Percentiles rank a stretch among this genome's conserved stretches.
These are phyloP conservation scores for Nymphaea thermarum DNA, from an alignment of 164 flowering plant genomes.

Conservation along the genomic window DNA sequence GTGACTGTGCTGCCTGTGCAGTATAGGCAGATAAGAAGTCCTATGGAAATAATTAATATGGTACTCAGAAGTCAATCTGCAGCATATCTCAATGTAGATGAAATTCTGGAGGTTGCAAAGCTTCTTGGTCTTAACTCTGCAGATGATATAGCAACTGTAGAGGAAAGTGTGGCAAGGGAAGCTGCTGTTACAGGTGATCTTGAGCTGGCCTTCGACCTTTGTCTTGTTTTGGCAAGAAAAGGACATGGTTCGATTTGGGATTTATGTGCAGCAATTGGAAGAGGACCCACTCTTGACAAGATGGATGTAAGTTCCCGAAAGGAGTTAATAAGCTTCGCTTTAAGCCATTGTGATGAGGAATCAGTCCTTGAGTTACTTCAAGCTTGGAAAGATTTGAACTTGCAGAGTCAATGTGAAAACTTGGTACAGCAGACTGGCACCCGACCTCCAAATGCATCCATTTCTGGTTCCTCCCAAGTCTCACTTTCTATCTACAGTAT, in stretches of 20 bases:
- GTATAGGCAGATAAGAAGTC: conserved; percentile 81
- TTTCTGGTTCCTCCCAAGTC: conserved; percentile 25
- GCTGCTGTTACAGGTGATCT: conserved; percentile 96
- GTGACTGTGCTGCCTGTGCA: conserved; percentile 88
- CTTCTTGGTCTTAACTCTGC: conserved; percentile 83
- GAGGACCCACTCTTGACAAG: conserved; percentile 83
- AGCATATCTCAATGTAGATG: conserved; percentile 86
- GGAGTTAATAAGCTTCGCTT: conserved; percentile 76
- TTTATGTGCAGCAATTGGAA: conserved; percentile 91
- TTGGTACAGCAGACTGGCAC: conserved; percentile 42
- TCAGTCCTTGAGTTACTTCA: conserved; percentile 76
- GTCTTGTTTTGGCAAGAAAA: conserved; percentile 74
- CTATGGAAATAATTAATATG: conserved; percentile 84
- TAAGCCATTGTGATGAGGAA: conserved; percentile 92
- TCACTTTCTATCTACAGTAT: conserved; percentile 19
- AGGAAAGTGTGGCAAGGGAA: conserved; percentile 97
- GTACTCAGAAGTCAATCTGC: conserved; percentile 77
- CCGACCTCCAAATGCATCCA: conserved; percentile 33
- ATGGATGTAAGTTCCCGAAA: conserved; percentile 72
- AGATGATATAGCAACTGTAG: conserved; percentile 69
- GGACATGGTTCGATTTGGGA: conserved; percentile 94
- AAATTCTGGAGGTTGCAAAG: conserved; percentile 75
- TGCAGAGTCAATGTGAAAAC: conserved; percentile 71
- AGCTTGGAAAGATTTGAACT: conserved; percentile 95
- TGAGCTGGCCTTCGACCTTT: conserved; percentile 85